These are phyloP conservation scores for Mrakia gelida DNA, from an alignment of 768 basidiomycete species.

Conservation along the genomic window DNA sequence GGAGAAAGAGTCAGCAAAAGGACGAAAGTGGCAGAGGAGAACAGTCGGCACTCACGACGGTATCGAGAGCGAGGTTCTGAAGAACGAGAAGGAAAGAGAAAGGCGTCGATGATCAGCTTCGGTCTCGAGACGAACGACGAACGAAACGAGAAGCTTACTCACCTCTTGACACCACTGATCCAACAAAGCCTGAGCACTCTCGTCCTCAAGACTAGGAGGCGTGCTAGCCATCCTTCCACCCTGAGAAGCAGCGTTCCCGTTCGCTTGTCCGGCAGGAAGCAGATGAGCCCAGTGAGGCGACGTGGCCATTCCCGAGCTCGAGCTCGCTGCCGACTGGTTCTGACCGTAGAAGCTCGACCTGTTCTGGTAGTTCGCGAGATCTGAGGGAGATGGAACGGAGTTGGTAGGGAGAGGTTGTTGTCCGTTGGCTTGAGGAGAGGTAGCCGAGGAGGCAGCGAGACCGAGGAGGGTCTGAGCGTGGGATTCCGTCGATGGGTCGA, in stretches of 20 bases:
- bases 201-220: slow-evolving; percentile 29
- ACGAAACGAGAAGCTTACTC: not conserved
- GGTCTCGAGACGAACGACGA: not conserved
- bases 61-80: slow-evolving; percentile 27
- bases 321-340: not conserved
- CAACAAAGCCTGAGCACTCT: slow-evolving; percentile 28
- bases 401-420: slow-evolving; percentile 3
- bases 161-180: slow-evolving; percentile 30
- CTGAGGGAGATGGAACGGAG: not conserved
- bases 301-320: not conserved
- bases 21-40: not conserved
- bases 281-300: slow-evolving; percentile 11
- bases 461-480: slow-evolving; percentile 31
- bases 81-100: not conserved
- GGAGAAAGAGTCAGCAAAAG: not conserved
- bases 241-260: not conserved
- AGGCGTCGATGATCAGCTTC: not conserved
- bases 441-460: slow-evolving; percentile 14
- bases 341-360: not conserved
- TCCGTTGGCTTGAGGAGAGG: not conserved
- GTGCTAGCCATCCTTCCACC: slow-evolving; percentile 15
- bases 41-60: not conserved
- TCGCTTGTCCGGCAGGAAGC: slow-evolving; percentile 3
- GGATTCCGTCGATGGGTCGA: slow-evolving; percentile 4
- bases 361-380: slow-evolving; percentile 14